A percentile compares a stretch with the other conserved stretches of the same genome.
Evolutionary conservation across 1,284 basidiomycete genomes (phyloP).

Genomic region (Dichomitus squalens): DNA sequence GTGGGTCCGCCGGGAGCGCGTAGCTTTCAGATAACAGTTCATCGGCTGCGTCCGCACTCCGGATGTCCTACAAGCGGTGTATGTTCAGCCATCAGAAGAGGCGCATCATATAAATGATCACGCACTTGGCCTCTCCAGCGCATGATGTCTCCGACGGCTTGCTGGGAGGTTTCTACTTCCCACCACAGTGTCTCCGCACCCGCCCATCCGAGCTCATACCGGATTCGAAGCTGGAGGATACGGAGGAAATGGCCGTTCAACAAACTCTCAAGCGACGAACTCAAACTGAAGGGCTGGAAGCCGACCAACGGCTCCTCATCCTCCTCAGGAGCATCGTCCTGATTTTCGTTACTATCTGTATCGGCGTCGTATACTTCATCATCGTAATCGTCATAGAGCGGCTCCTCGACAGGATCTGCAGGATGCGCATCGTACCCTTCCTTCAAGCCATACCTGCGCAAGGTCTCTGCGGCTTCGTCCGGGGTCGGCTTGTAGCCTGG

Average conservation of each 20-base stretch:
- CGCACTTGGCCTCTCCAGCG: slow-evolving; percentile 35
- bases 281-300: slow-evolving; percentile 61
- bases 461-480: slow-evolving; percentile 46
- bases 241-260: slow-evolving; percentile 54
- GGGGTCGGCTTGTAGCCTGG: slow-evolving; percentile 54
- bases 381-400: neutral
- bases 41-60: slow-evolving; percentile 50
- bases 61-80: slow-evolving; percentile 33
- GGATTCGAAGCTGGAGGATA: slow-evolving; percentile 50
- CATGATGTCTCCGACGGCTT: slow-evolving; percentile 40
- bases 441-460: slow-evolving; percentile 50
- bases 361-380: slow-evolving; percentile 20
- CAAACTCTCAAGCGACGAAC: slow-evolving; percentile 57
- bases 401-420: slow-evolving; percentile 33
- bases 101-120: neutral
- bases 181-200: slow-evolving; percentile 57
- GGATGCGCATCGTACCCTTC: slow-evolving; percentile 38
- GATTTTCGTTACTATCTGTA: slow-evolving; percentile 8
- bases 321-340: neutral
- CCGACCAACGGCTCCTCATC: slow-evolving; percentile 8
- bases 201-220: slow-evolving; percentile 61
- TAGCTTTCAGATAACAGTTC: slow-evolving; percentile 39
- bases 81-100: neutral
- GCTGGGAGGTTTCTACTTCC: slow-evolving; percentile 50
- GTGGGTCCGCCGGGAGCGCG: slow-evolving; percentile 55